phyloP scores from a whole-genome alignment of 306 rosid genomes.

The Sesbania bispinosa region DNA sequence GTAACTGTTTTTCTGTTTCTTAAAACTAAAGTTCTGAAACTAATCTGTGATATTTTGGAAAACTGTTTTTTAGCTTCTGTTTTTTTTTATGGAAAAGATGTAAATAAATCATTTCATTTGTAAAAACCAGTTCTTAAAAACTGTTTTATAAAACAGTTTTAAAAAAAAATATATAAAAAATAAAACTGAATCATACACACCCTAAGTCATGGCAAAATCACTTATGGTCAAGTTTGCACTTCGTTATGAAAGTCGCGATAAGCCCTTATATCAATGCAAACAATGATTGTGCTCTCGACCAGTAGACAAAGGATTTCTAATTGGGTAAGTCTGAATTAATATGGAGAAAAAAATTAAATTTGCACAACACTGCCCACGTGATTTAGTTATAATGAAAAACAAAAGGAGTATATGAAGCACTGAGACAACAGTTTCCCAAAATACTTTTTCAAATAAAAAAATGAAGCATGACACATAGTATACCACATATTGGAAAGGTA shows the following conservation, averaged over 20 bases:
- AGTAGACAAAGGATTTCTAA: not conserved
- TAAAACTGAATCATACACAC: too few species aligned
- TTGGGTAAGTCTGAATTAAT: not conserved
- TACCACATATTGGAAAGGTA: not conserved
- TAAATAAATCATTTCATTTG: too few species aligned
- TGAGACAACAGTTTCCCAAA: not conserved
- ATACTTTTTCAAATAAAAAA: not conserved
- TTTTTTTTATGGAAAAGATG: too few species aligned
- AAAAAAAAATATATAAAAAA: too few species aligned
- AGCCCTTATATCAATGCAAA: not conserved
- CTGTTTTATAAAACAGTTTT: too few species aligned
- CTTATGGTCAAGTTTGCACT: not conserved
- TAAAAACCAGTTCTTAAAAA: too few species aligned
- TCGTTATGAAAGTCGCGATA: not conserved
- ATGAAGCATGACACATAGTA: not conserved
- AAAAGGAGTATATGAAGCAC: not conserved
- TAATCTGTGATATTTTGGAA: too few species aligned
- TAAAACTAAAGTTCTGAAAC: too few species aligned
- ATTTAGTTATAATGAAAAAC: not conserved
- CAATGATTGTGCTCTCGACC: not conserved
- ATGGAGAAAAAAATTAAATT: not conserved
- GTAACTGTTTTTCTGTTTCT: too few species aligned
- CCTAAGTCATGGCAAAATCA: not conserved
- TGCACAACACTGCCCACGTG: not conserved
- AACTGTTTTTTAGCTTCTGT: too few species aligned